Evolutionary conservation across 805 yeast genomes (phyloP).

Genomic region (Dipodascus albidus): DNA sequence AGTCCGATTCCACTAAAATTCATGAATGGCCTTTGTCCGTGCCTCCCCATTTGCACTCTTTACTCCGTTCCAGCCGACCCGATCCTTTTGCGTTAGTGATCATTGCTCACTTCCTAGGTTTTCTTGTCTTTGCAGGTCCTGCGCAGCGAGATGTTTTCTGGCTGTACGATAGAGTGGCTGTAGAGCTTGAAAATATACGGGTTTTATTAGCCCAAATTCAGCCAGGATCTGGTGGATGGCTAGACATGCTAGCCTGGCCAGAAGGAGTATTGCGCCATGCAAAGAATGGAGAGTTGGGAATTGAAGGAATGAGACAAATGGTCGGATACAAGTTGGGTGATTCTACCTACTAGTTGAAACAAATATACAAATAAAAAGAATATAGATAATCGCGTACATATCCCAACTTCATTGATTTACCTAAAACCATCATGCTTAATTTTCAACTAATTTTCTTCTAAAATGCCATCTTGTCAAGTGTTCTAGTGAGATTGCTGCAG

Average conservation of each 20-base stretch:
- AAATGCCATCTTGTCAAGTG: too few species aligned
- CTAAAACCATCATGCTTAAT: too few species aligned
- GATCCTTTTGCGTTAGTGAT: background rate
- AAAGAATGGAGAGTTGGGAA: background rate
- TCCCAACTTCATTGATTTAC: too few species aligned
- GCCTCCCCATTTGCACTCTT: background rate
- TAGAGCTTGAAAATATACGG: background rate
- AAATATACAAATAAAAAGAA: too few species aligned
- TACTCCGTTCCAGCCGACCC: background rate
- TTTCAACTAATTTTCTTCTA: too few species aligned
- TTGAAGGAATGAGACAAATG: background rate
- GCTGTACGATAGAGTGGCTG: background rate
- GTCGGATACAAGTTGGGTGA: background rate
- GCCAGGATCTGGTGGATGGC: background rate
- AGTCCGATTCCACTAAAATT: background rate
- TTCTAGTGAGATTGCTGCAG: too few species aligned
- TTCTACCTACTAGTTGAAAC: background rate
- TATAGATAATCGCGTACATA: too few species aligned
- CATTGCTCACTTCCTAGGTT: background rate
- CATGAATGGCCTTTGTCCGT: background rate
- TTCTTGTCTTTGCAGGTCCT: background rate
- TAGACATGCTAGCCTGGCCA: background rate
- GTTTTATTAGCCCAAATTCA: background rate
- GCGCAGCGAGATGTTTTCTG: background rate
- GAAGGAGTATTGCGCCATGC: background rate